Evolutionary conservation across 139 green algal species (phyloP).

Genomic region (Pseudopediastrum boryanum): DNA sequence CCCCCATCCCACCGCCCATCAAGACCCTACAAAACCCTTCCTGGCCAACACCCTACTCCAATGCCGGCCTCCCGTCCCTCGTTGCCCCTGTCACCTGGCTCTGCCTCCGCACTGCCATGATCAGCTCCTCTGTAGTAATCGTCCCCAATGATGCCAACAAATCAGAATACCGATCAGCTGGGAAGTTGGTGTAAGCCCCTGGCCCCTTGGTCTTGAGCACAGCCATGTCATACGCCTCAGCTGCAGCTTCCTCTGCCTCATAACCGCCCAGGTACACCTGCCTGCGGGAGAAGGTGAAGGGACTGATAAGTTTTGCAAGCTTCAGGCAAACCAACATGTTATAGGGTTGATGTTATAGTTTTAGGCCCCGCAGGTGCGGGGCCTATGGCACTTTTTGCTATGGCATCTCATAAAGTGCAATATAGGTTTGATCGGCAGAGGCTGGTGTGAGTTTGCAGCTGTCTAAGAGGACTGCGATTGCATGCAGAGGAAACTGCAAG

Average conservation of each 20-base stretch:
- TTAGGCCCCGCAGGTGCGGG: not conserved
- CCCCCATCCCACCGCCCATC: not conserved
- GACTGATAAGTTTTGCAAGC: not conserved
- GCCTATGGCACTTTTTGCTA: not conserved
- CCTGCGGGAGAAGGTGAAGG: not conserved
- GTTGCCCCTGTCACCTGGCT: conserved; percentile 45
- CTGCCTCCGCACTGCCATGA: conserved; percentile 88
- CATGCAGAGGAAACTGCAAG: too few species aligned
- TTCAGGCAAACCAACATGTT: not conserved
- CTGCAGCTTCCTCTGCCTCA: conserved; percentile 83
- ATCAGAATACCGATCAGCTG: conserved; percentile 65
- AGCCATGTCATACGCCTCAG: conserved; percentile 91
- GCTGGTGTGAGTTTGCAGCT: not conserved
- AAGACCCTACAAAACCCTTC: not conserved
- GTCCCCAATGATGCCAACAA: conserved; percentile 74
- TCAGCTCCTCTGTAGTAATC: conserved; percentile 88
- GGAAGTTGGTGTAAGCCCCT: conserved; percentile 68
- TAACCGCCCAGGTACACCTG: conserved; percentile 66
- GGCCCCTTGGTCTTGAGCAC: conserved; percentile 82
- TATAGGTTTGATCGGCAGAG: not conserved
- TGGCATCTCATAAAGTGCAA: not conserved
- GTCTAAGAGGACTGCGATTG: not conserved
- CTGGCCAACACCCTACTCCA: not conserved
- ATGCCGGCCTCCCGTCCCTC: not conserved
- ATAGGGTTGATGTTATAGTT: not conserved